Conservation (phyloP, 441 rosid species). For the Erodium trifolium region DNA sequence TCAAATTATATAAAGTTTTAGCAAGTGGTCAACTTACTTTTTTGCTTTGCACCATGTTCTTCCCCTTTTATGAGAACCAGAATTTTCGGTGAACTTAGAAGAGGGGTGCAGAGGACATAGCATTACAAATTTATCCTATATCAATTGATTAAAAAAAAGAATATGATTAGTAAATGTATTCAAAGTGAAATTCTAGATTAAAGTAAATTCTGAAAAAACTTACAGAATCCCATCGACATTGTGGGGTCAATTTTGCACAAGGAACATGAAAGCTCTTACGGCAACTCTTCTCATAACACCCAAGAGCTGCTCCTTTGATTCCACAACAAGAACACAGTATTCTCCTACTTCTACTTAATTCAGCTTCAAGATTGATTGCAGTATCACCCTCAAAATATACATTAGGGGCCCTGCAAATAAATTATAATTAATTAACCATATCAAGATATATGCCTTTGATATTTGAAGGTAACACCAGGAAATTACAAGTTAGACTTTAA, state of each 20-base stretch:
- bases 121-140: conserved; percentile 69
- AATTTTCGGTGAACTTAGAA: conserved; percentile 42
- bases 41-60: conserved; percentile 29
- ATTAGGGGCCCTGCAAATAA: conserved; percentile 72
- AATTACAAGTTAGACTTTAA: background rate
- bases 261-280: conserved; percentile 82
- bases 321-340: conserved; percentile 21
- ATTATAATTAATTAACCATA: background rate
- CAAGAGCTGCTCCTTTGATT: conserved; percentile 12
- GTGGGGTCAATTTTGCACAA: conserved; percentile 65
- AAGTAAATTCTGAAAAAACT: background rate
- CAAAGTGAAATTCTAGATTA: background rate
- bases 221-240: conserved; percentile 70
- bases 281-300: conserved; percentile 39
- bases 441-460: background rate
- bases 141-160: conserved; percentile 11
- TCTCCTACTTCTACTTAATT: conserved; percentile 27
- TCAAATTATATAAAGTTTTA: background rate
- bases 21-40: conserved; percentile 29
- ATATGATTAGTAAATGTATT: background rate
- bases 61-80: conserved; percentile 26
- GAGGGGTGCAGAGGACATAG: conserved; percentile 64
- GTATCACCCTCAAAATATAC: conserved; percentile 61
- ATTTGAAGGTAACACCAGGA: background rate
- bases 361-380: conserved; percentile 77